Evolutionary conservation across 2,329 filamentous ascomycete genomes (phyloP).

Genomic region (Amauroascus verrucosus): DNA sequence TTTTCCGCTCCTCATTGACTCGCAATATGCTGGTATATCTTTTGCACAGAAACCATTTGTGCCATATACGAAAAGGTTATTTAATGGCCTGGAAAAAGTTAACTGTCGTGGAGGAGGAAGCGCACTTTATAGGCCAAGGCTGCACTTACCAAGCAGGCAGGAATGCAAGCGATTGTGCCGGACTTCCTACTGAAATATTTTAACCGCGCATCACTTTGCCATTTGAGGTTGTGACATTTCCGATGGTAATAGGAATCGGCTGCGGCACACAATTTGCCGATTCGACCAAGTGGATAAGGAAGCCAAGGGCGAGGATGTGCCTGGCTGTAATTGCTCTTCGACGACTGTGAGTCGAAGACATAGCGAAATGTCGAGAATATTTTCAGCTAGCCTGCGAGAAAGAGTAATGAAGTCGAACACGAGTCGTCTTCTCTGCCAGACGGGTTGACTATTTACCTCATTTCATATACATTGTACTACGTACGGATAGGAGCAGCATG

Average conservation of each 20-base stretch:
- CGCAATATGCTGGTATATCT: background rate
- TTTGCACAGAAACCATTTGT: conserved; percentile 1
- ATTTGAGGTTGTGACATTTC: background rate
- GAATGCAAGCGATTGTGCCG: conserved; percentile 1
- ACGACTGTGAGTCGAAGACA: too few species aligned
- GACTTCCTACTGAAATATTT: conserved; percentile 3
- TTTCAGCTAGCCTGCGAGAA: too few species aligned
- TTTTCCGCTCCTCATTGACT: background rate
- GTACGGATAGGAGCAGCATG: too few species aligned
- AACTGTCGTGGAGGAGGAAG: background rate
- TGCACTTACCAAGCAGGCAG: conserved; percentile 3
- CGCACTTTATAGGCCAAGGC: too few species aligned
- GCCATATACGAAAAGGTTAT: conserved; percentile 5
- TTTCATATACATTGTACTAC: too few species aligned
- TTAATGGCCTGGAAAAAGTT: background rate
- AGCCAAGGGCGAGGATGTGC: background rate
- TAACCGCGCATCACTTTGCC: background rate
- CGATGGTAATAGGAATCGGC: conserved; percentile 1
- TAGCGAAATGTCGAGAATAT: too few species aligned
- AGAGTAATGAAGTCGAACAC: too few species aligned
- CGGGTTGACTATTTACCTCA: too few species aligned
- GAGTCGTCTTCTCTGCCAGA: too few species aligned
- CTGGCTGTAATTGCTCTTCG: too few species aligned
- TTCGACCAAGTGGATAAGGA: background rate
- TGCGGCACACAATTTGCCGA: conserved; percentile 3